Evolutionary conservation across 345 rosid species (phyloP).

Genomic region (Syzygium aromaticum): DNA sequence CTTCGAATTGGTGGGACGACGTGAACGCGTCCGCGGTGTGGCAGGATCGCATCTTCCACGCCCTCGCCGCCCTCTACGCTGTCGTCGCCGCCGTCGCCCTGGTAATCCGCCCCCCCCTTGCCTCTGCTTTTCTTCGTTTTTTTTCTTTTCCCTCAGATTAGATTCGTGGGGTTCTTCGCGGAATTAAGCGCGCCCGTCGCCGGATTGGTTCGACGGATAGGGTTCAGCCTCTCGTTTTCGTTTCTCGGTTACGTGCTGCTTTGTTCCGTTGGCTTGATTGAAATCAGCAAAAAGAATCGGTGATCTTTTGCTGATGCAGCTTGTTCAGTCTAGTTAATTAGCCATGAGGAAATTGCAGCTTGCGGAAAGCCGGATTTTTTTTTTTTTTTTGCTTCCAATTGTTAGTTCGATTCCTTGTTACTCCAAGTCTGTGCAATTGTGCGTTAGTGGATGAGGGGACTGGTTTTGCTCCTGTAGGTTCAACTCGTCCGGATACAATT

Average conservation of each 20-base stretch:
- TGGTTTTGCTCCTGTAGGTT: slow-evolving; percentile 27
- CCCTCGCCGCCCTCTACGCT: slow-evolving; percentile 59
- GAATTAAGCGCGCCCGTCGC: background rate
- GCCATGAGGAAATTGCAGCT: background rate
- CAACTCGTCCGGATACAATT: slow-evolving; percentile 80
- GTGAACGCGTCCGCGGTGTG: slow-evolving; percentile 55
- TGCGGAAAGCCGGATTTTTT: background rate
- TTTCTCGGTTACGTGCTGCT: background rate
- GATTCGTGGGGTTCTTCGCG: background rate
- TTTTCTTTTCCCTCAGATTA: background rate
- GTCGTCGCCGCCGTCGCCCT: slow-evolving; percentile 66
- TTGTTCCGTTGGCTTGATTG: background rate
- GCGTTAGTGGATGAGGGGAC: background rate
- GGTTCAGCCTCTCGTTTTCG: background rate
- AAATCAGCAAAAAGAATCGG: background rate
- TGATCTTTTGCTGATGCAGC: background rate
- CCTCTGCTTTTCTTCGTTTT: no score
- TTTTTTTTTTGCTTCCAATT: background rate
- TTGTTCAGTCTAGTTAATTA: background rate
- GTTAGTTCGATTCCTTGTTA: background rate
- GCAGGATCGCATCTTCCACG: slow-evolving; percentile 83
- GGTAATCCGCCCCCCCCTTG: slow-evolving; percentile 10
- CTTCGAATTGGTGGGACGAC: slow-evolving; percentile 66
- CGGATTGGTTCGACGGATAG: background rate
- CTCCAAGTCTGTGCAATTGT: background rate